A percentile compares a stretch with the other conserved stretches of the same genome.
phyloP scores from a whole-genome alignment of 805 yeast genomes.

The Candida mattraensis region DNA sequence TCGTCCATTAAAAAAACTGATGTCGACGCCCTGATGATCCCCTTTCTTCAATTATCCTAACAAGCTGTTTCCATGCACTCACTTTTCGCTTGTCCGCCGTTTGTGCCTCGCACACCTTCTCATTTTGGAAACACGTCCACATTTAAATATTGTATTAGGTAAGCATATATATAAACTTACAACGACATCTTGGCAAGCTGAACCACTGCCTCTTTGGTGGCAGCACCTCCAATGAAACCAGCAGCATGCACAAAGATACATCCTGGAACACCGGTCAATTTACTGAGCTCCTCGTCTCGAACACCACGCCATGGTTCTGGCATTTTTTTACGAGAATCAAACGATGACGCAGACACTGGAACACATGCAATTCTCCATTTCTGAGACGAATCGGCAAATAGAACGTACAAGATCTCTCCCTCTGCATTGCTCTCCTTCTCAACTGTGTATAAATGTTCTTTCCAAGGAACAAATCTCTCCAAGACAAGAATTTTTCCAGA shows the following conservation, averaged over 20 bases:
- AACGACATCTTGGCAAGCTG: constrained; percentile 55
- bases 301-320: constrained; percentile 96
- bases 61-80: too few relatives aligned
- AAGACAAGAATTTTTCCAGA: constrained; percentile 76
- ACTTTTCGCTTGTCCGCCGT: too few relatives aligned
- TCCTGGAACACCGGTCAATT: constrained; percentile 76
- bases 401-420: constrained; percentile 67
- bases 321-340: constrained; percentile 80
- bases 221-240: constrained; percentile 95
- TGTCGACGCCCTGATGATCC: too few relatives aligned
- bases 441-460: constrained; percentile 78
- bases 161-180: constrained; percentile 2
- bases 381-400: constrained; percentile 71
- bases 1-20: too few relatives aligned
- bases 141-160: constrained; percentile 2
- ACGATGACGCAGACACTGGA: constrained; percentile 73
- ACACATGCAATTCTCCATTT: constrained; percentile 92
- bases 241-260: constrained; percentile 94
- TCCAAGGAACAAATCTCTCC: constrained; percentile 89
- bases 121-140: too few relatives aligned
- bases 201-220: constrained; percentile 74
- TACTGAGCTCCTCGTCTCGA: constrained; percentile 79
- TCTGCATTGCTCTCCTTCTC: constrained; percentile 60
- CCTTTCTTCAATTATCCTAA: too few relatives aligned
- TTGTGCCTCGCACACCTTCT: too few relatives aligned